These are phyloP conservation scores for Chiua virens DNA, from an alignment of 768 basidiomycete genomes.

Conservation along the genomic window DNA sequence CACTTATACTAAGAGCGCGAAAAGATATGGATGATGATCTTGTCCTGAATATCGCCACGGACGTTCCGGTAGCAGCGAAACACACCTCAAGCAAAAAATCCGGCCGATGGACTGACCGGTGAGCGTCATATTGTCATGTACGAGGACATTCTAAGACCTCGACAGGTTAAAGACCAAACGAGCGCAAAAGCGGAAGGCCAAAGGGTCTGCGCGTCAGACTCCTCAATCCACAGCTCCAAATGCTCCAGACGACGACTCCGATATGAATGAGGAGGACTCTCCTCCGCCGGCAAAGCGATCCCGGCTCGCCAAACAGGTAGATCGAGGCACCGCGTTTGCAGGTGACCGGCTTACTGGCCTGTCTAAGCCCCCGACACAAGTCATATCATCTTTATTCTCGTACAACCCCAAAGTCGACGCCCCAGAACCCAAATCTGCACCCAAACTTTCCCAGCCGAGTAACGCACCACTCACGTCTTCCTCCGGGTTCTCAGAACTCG, in stretches of 20 bases:
- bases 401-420: conserved; percentile 72
- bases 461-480: conserved; percentile 80
- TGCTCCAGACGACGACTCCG: conserved; percentile 18
- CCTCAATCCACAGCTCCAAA: conserved; percentile 11
- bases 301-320: conserved; percentile 29
- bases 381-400: conserved; percentile 89
- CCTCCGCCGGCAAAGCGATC: conserved; percentile 49
- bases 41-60: conserved; percentile 66
- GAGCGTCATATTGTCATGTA: conserved; percentile 19
- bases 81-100: conserved; percentile 47
- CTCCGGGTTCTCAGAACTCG: conserved; percentile 79
- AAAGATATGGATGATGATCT: conserved; percentile 67
- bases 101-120: conserved; percentile 82
- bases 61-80: conserved; percentile 30
- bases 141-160: background rate
- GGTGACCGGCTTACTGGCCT: conserved; percentile 20
- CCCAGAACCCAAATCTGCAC: conserved; percentile 29
- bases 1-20: background rate
- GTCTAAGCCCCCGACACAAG: conserved; percentile 44
- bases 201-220: conserved; percentile 28
- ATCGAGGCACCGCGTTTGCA: conserved; percentile 15
- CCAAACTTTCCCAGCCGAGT: conserved; percentile 53
- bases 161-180: conserved; percentile 75
- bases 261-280: conserved; percentile 16
- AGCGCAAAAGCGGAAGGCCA: conserved; percentile 57